A percentile compares a stretch with the other conserved stretches of the same genome.
These are phyloP conservation scores for Penicillium daleae DNA, from an alignment of 495 filamentous ascomycete genomes.

Conservation along the genomic window DNA sequence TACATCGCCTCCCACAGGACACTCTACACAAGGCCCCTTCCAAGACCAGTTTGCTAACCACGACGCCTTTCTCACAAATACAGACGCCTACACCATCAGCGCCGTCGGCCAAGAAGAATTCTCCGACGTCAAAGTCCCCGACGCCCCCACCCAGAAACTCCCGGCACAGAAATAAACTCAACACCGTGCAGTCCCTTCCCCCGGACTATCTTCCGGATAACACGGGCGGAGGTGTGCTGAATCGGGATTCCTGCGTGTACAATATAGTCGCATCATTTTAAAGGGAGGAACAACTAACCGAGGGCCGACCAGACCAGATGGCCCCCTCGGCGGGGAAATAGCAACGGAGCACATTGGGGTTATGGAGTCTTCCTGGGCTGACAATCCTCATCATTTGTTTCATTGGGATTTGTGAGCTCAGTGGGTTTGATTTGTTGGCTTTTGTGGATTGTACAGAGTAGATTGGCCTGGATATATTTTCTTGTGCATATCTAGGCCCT, in stretches of 20 bases:
- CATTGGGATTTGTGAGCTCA: slow-evolving; percentile 19
- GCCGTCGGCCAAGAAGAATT: slow-evolving; percentile 97
- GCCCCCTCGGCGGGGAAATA: slow-evolving; percentile 12
- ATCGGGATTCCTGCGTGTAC: slow-evolving; percentile 20
- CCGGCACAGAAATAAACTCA: slow-evolving; percentile 12
- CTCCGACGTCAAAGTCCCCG: slow-evolving; percentile 88
- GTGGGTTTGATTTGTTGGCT: slow-evolving; percentile 22
- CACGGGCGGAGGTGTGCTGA: not conserved
- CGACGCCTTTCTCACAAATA: not conserved
- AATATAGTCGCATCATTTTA: slow-evolving; percentile 19
- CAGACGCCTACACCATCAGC: slow-evolving; percentile 86
- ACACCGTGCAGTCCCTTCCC: not conserved
- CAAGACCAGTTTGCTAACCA: slow-evolving; percentile 8
- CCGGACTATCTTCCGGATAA: not conserved
- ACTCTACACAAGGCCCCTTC: not conserved
- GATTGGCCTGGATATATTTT: slow-evolving; percentile 19
- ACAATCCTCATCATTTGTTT: slow-evolving; percentile 11
- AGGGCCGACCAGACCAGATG: not conserved
- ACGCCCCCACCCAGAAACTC: slow-evolving; percentile 56
- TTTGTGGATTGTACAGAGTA: slow-evolving; percentile 28
- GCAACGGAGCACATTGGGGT: slow-evolving; percentile 32
- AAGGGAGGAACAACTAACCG: slow-evolving; percentile 7
- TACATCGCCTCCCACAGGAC: not conserved
- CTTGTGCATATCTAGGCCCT: slow-evolving; percentile 16
- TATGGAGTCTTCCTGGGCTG: slow-evolving; percentile 32